Evolutionary conservation across 2,329 filamentous ascomycete genomes (phyloP), one percentile per base, ranked within the genome.

Genomic region (Metarhizium humberi): DNA sequence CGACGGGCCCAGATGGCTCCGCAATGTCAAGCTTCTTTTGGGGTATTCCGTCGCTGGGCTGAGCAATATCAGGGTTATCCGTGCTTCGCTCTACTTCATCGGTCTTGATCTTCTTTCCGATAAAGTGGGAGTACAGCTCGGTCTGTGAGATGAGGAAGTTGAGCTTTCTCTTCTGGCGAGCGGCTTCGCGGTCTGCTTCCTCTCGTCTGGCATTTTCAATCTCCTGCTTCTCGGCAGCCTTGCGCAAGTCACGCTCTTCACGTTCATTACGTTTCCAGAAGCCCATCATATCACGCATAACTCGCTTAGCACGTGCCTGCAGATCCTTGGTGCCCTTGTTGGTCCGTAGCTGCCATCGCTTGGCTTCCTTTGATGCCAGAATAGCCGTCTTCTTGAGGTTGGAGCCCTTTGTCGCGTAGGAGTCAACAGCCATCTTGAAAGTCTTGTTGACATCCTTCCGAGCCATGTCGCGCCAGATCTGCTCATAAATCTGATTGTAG

Each of bases 211-310:
- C 94, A 66, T 94, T 95, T 69, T 99, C 94, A 50, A 99, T 82
- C 74, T 97, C 94, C 70, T 96, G 91, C 69, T 87, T 90, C 76
- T 99, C 94, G 5, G 94, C 94, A 53, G 92, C 86, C 75, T 96
- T 95, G 62, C 94, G 86, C 60, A 95, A 78, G 69, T 99, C 94
- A 58, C 94, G 89, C 69, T 99, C 94, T 69, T 99, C 94, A 53
- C 92, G 88, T 71, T 99, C 94, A 69, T 99, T 99, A 56, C 92
- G 87, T 74, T 97, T 97, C 94, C 94, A 99, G 80, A 97, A 99
- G 56, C 89, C 85, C 82, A 96, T 94, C 94, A 99, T 99, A 73
- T 99, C 94, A 68, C 94, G 85, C 94, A 99, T 99, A 57, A 92
- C 92, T 62, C 94, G 88, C 78, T 99, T 99, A 56, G 94, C 94